Base-by-base conservation (phyloP, 2,329 filamentous ascomycete genomes). In the Pleoardoris graminearum region DNA sequence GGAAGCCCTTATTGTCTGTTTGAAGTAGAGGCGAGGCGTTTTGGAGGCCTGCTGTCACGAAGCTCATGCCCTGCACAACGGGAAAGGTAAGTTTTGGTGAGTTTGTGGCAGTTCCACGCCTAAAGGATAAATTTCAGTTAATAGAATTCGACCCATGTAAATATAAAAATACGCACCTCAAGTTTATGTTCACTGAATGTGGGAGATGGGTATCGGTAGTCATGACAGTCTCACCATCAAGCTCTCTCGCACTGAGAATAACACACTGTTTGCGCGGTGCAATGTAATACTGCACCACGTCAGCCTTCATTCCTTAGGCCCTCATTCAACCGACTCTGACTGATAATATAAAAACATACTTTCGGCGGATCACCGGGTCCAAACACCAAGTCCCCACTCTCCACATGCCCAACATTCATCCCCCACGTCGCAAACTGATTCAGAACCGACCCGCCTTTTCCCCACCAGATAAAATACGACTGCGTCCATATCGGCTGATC, bases 11-110 rank as follows among this genome's bases (percentile, higher is more conserved):
- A 1, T 85, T 85, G 19, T 86, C 88, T 7, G 64, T 71, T 61
- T 92, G 85, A 37, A 97, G 80, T 3, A 86, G 67, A 0, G 93
- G 93, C 7, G 84, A 86, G 0, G 85, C 80, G 25, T 85, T 84
- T 48, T 79, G 80, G 73, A 92, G 97, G 16, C 88, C 72, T 0
- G 81, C 92, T 4, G 92, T 97, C 16, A 96, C 79, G 63, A 91
- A 96, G 0, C 85, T 87, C 85, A 95, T 94, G 10, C 94, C 94
- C 68, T 97, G 93, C 0, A 96, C 85, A 7, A 97, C 69, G 0
- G 92, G 91, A 59, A 96, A 91, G 0, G 84, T 87, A 17, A 97
- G 81, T 1, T 82, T 78, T 0, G 87, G 82, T 1, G 78, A 70
- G 7, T 81, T 79, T 2, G 77, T 77, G n/a, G 72, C 67, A 19